Base-by-base conservation (phyloP, 2,329 filamentous ascomycete genomes). In the Coccinonectria pachysandricola region DNA sequence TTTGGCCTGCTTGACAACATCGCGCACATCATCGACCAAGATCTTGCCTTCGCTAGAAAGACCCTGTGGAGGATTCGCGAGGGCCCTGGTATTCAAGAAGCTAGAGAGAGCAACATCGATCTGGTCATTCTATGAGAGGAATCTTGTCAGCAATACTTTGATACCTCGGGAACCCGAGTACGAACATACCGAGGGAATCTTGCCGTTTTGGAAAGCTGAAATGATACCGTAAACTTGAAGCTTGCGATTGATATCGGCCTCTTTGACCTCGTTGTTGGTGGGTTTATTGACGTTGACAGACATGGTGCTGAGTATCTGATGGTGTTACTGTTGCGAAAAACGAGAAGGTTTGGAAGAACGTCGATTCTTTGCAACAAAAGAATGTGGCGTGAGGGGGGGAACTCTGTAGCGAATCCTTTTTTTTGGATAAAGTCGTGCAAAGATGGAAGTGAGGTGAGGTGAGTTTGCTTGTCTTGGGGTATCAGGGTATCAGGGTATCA, bases 91-190 rank as follows among this genome's bases (percentile, higher is more conserved):
- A 17, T 67, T 65, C 26, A 95, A 67, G 44, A 85, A 80, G 52
- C 81, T 91, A 68, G 92, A 96, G 52, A 98, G 60, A 15, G 91
- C 87, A 24, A 95, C 69, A 62, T 96, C 91, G 54, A 95, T 92
- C 64, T 95, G 87, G 46, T 88, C 83, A 59, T 95, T 95, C 79
- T 85, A 46, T 32, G 28, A 21, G 3, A 3, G 15, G n/a, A n/a
- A n/a, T n/a, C 8, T 12, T 5, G 25, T 32, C 12, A 26, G 40
- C 22, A 42, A 35, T 1, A 27, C 18, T 8, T 8, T 5, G 18
- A 2, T 12, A 23, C 13, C 7, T 6, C 7, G 2, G 6, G 11
- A 5, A 7, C n/a, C 4, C 6, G n/a, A 17, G 3, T 6, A 17
- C 8, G 2, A 25, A 64, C 76, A 52, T 71, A 87, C 75, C 47